These are phyloP conservation scores for Aspergillus sclerotiicarbonarius DNA, from an alignment of 495 filamentous ascomycete species.

Conservation along the genomic window DNA sequence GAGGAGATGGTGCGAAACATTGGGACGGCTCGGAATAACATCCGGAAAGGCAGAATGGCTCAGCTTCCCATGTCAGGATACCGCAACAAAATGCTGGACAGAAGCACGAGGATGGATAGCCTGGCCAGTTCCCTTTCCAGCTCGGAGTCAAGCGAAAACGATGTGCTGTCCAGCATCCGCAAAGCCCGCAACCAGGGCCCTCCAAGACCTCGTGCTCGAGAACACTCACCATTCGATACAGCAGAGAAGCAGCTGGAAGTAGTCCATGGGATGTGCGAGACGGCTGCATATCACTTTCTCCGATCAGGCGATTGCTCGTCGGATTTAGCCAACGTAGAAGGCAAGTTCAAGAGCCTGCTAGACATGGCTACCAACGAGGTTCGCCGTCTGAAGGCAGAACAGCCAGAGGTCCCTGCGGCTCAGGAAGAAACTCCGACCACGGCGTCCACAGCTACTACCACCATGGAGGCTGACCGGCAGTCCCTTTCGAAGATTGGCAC, in stretches of 20 bases:
- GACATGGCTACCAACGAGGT: constrained; percentile 43
- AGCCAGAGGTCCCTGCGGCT: constrained; percentile 23
- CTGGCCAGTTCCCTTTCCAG: neutral
- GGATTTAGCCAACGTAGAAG: constrained; percentile 68
- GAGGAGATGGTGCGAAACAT: constrained; percentile 79
- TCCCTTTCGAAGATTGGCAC: constrained; percentile 14
- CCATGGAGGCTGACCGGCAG: constrained; percentile 9
- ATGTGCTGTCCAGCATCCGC: constrained; percentile 27
- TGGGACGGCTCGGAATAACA: constrained; percentile 72
- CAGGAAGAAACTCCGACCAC: constrained; percentile 18
- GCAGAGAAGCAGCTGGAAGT: constrained; percentile 75
- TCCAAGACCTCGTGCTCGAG: constrained; percentile 14
- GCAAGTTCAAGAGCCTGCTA: constrained; percentile 44
- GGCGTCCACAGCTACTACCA: constrained; percentile 10
- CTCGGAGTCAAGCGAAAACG: neutral
- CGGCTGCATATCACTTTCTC: constrained; percentile 82
- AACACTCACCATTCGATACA: constrained; percentile 55
- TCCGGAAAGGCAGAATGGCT: constrained; percentile 70
- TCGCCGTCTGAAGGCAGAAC: constrained; percentile 35
- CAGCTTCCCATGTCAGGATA: constrained; percentile 22
- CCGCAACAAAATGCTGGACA: constrained; percentile 15
- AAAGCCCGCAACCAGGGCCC: constrained; percentile 28
- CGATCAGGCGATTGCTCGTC: constrained; percentile 75
- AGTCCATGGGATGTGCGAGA: constrained; percentile 77
- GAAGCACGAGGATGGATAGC: neutral